phyloP scores from a whole-genome alignment of 2,329 filamentous ascomycete species.

The Coniosporium tulheliwenetii region DNA sequence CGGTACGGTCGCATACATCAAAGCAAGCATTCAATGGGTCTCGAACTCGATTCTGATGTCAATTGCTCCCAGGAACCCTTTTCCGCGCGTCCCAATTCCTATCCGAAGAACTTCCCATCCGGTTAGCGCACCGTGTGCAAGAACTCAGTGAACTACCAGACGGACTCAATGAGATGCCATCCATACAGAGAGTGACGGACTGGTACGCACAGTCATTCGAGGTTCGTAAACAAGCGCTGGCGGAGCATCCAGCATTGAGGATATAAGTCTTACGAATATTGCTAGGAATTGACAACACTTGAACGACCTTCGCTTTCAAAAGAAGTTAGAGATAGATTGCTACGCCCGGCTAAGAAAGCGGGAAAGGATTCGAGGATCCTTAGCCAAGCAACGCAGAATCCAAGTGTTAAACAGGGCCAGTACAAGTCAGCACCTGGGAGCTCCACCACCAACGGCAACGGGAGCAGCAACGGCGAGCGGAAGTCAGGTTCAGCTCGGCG shows the following conservation, averaged over 20 bases:
- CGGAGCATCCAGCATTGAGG: background rate
- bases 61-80: conserved; percentile 52
- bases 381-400: conserved; percentile 74
- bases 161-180: conserved; percentile 95
- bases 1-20: conserved; percentile 36
- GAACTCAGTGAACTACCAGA: conserved; percentile 86
- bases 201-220: conserved; percentile 99
- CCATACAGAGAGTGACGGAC: conserved; percentile 84
- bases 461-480: conserved; percentile 34
- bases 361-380: conserved; percentile 52
- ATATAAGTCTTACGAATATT: too few relatives aligned
- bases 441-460: conserved; percentile 32
- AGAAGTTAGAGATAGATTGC: conserved; percentile 65
- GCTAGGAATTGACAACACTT: conserved; percentile 78
- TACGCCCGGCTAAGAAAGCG: conserved; percentile 45
- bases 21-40: background rate
- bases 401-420: conserved; percentile 72
- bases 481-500: conserved; percentile 39
- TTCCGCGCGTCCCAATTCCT: conserved; percentile 98
- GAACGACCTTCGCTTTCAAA: conserved; percentile 59
- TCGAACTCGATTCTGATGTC: too few relatives aligned
- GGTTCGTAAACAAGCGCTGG: conserved; percentile 36
- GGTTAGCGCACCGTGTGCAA: conserved; percentile 87
- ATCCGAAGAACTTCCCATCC: conserved; percentile 93
- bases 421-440: conserved; percentile 44